Base-by-base conservation (phyloP, 2,329 filamentous ascomycete genomes). In the Diatrype stigma region DNA sequence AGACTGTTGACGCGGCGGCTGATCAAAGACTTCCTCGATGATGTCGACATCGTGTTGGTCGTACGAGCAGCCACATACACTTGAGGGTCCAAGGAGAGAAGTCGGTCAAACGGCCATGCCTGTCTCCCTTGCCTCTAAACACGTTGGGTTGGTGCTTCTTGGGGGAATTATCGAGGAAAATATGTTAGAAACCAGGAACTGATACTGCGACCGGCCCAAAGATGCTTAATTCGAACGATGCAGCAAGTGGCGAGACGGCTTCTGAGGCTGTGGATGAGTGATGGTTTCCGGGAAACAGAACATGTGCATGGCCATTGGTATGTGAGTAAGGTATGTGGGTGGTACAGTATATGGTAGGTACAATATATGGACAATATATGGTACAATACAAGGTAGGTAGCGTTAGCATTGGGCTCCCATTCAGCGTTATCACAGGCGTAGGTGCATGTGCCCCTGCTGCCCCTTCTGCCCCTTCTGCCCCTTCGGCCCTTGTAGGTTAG, bases 61-160 rank as follows among this genome's bases (percentile, higher is more conserved):
- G 40, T 30, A 46, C 19, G 11, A 19, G 19, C 3, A 3, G 12
- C 19, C 34, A 32, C 30, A 42, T 19, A 19, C 38, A 19, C 21
- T 19, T 11, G 19, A 42, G 38, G 19, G 22, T 44, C 16, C 22
- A 12, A 23, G 12, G 40, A n/a, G 17, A 16, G 14, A 26, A 44
- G 40, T 30, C 34, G 54, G 52, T 50, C 52, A 38, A 40, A 50
- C 35, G 16, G 21, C 21, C 40, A 44, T 44, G 40, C 14, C 40
- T n/a, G 4, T 37, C 34, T 16, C 34, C 14, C 34, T 17, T 37
- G 4, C 16, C 34, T 37, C 34, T 37, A 30, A 30, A 5, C 10
- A 14, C 14, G 6, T 69, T 97, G 96, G 88, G 70, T 96, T 96
- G 52, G 88, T 93, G 63, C 86, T 78, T 1, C 93, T 96, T 51